Evolutionary conservation across 2,329 filamentous ascomycete species (phyloP), one percentile per base, ranked within the genome.

Genomic region (Cucurbitaria berberidis): DNA sequence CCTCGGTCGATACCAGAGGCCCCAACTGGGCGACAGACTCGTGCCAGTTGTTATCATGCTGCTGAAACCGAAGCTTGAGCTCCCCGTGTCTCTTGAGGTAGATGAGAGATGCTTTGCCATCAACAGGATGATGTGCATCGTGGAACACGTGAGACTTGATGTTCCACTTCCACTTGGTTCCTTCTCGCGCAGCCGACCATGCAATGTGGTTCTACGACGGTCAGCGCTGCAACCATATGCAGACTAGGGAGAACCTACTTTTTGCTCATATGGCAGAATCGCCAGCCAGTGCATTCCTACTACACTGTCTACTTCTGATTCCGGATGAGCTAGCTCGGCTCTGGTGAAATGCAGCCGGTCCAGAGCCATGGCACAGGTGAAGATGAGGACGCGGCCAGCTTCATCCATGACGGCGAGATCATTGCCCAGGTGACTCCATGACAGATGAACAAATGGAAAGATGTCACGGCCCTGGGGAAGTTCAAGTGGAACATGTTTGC

Each of bases 271-370:
- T 6, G 75, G 78, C 30, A 74, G 74, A 15, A 79, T 68, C 15
- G 76, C 71, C 48, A 98, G 80, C 95, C 95, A 99, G 75, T 91
- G 89, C 71, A 91, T 84, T 3, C 93, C 95, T 6, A 96, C 90
- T 5, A 96, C 80, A 44, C 87, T 85, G 60, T 89, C 86, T 32
- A 90, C 80, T 70, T 96, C 91, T 64, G 92, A 89, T 47, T 87
- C 79, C 1, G 84, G 76, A 67, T 93, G 91, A n/a, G 80, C 74
- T 21, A 87, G 82, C 75, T 86, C 88, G 49, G 81, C 83, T 36
- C 87, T 84, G 44, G 81, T 81, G 9, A 84, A 72, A 27, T 81
- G 83, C 51, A 93, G 84, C 46, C 86, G 85, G 68, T 96, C 96
- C 40, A 97, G 76, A 7, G 86, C 85, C 56, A 88, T 84, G 15